Base-by-base conservation (phyloP, 331 rosid species). In the Pyrus hybrid region DNA sequence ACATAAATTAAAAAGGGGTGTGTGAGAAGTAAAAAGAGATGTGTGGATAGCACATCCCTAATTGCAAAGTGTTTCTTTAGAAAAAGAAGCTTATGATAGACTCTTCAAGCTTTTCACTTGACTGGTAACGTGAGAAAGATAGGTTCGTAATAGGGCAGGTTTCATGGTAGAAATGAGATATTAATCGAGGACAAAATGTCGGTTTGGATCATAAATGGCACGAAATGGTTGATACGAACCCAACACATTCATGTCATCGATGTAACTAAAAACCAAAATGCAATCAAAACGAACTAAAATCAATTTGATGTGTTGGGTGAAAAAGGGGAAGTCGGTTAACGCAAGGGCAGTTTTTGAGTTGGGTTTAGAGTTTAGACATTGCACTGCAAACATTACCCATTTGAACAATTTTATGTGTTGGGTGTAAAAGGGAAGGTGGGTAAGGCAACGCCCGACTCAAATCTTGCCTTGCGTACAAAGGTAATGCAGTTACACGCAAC, bases 371-470 rank as follows among this genome's bases (percentile, higher is more conserved):
- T 2, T 6, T 53, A 7, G 58, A 53, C 22, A 53, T 51, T 51
- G 57, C 4, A 51, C 6, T 53, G 4, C 22, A 53, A 18, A 5
- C 58, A 53, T 18, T 51, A 18, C 22, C 58, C 4, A 2, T 7
- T 17, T 53, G 58, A 53, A 53, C 64, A 30, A 17, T 57, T 33
- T 57, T 16, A 57, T 57, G 54, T 57, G 56, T 57, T 71, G 76
- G 63, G 75, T 29, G 28, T n/a, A n/a, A 72, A 72, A 41, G 54
- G 76, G 64, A 72, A 72, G 32, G 54, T 21, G 53, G 66, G 25
- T 17, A 56, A 20, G 66, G 49, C 47, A 32, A 29, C 23, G 37
- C 66, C 53, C 35, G 5, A 71, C 75, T 54, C 66, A 30, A 32
- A 30, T 54, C 22, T 51, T 57, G 33, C 53, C 66, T 18, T 33